A percentile compares a stretch with the other conserved stretches of the same genome.
Conservation (phyloP, 352 stramenopile species). For the Phytophthora sojae region DNA sequence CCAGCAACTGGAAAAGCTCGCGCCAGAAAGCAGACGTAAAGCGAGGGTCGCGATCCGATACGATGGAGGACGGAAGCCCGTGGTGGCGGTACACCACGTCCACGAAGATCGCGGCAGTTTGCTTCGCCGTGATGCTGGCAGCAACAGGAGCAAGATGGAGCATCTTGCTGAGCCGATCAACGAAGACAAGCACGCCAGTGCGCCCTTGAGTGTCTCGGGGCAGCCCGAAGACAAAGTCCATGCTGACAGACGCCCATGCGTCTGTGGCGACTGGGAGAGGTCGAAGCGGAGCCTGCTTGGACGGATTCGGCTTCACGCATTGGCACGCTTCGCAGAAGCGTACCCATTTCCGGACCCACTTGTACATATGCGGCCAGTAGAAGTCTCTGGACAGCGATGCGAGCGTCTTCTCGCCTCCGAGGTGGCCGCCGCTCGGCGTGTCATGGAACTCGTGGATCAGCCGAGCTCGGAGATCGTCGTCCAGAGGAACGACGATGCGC, state of each 20-base stretch:
- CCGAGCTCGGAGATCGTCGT: not conserved
- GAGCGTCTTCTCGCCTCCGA: not conserved
- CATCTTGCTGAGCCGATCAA: not conserved
- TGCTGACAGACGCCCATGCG: not conserved
- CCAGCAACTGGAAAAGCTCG: not conserved
- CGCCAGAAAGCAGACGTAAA: not conserved
- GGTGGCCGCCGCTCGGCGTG: not conserved
- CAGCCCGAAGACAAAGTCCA: not conserved
- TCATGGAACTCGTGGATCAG: not conserved
- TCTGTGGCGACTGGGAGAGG: not conserved
- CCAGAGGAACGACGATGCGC: not conserved
- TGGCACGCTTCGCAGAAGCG: not conserved
- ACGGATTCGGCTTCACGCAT: not conserved
- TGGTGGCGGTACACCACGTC: not conserved
- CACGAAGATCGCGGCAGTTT: not conserved
- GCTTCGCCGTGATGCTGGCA: not conserved
- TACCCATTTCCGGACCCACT: not conserved
- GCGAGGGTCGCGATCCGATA: not conserved
- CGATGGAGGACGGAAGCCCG: not conserved
- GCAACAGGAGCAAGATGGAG: not conserved
- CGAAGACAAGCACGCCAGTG: not conserved
- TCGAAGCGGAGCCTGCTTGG: not conserved
- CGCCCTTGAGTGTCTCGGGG: not conserved
- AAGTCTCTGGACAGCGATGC: not conserved
- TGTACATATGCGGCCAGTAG: not conserved